Conservation (phyloP, 2,329 filamentous ascomycete species). For the Cryphonectria naterciae region DNA sequence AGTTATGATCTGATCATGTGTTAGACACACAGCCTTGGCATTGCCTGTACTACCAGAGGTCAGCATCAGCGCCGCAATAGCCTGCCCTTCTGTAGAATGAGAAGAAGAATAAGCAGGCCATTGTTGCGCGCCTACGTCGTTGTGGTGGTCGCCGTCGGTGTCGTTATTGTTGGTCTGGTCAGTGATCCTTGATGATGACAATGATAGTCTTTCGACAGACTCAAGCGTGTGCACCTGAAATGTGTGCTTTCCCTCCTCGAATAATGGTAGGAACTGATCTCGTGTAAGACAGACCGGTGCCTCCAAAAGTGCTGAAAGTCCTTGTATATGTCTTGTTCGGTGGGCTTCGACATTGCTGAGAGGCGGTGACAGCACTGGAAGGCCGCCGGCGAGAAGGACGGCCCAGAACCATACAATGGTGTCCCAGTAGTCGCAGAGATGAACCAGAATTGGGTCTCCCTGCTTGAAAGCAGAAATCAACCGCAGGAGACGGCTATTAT, state of each 20-base stretch:
- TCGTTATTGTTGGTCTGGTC: neutral
- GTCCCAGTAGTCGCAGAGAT: slow-evolving; percentile 34
- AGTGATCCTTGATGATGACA: neutral
- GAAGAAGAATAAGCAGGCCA: no score
- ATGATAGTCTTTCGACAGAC: neutral
- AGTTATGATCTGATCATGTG: slow-evolving; percentile 44
- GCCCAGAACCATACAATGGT: slow-evolving; percentile 36
- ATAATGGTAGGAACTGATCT: neutral
- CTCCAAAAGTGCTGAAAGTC: neutral
- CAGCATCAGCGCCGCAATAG: slow-evolving; percentile 48
- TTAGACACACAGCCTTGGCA: slow-evolving; percentile 53
- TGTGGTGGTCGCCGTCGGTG: no score
- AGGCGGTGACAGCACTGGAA: slow-evolving; percentile 32
- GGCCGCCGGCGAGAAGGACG: slow-evolving; percentile 29
- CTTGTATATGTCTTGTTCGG: slow-evolving; percentile 30
- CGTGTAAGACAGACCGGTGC: neutral
- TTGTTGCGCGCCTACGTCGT: no score
- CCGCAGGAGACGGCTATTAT: no score
- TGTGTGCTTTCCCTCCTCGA: neutral
- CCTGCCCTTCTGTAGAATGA: no score
- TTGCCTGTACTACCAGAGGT: slow-evolving; percentile 58
- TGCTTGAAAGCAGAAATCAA: neutral
- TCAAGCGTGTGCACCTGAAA: neutral
- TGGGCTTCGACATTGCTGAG: slow-evolving; percentile 30
- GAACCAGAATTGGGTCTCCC: slow-evolving; percentile 26